Evolutionary conservation across 2,329 filamentous ascomycete species (phyloP), one percentile per base, ranked within the genome.

Genomic region (Cercospora sp.): DNA sequence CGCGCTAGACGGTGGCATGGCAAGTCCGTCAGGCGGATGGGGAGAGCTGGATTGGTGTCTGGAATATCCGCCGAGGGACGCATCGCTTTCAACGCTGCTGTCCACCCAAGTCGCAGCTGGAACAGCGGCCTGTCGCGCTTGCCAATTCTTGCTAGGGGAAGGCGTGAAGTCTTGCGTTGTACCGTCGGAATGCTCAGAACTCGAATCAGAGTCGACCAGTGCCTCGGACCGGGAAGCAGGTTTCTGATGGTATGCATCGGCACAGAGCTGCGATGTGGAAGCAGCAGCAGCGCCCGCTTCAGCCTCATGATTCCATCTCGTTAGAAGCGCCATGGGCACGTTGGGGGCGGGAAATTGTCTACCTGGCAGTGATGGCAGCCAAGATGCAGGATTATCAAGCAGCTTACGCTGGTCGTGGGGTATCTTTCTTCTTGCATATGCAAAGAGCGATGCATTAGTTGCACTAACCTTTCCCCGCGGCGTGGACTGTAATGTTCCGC

Each of bases 401-500:
- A 89, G 77, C 8, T 78, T 72, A 53, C 76, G 73, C 71, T 90
- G 88, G 16, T 84, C 80, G 28, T 75, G 78, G 1, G 84, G 80
- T 5, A 81, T 77, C 31, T 66, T 76, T 26, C 69, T 67, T 3
- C 75, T 72, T 13, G 71, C 71, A 62, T 78, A 75, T 26, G 59
- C 18, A 18, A 67, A 63, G 23, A 48, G 31, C 9, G 26, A 12
- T 36, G 23, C 12, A 55, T 26, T 26, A 28, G 23, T 26, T 16
- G 16, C 23, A 16, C 2, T n/a, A 28, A 3, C 13, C 13, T 28
- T 55, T 4, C 23, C 12, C 48, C 16, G 48, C 23, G 48, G 12
- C 26, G 20, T 23, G 9, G 26, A 28, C 7, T 23, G 23, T 28
- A 18, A 28, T 26, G 12, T 28, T 16, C 13, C 12, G 20, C 23